Conservation (phyloP, 495 filamentous ascomycete species). For the Hypoxylon fuscum region DNA sequence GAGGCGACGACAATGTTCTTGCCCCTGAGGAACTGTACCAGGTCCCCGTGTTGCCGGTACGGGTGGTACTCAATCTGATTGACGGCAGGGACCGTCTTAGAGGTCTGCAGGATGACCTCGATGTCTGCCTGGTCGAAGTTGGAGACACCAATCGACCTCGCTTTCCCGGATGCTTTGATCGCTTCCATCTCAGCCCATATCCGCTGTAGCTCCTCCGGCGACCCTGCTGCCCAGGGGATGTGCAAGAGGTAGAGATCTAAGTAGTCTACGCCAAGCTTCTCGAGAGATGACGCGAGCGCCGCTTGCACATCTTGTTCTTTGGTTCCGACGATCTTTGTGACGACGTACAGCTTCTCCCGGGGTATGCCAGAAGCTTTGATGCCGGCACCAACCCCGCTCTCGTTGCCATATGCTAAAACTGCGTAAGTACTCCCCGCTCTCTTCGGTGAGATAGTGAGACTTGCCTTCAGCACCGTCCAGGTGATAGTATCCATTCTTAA, state of each 20-base stretch:
- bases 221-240: slow-evolving; percentile 71
- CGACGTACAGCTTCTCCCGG: slow-evolving; percentile 75
- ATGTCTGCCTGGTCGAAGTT: slow-evolving; percentile 77
- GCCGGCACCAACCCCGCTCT: slow-evolving; percentile 75
- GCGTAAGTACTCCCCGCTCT: not conserved
- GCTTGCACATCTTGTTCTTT: slow-evolving; percentile 61
- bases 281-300: slow-evolving; percentile 72
- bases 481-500: slow-evolving; percentile 75
- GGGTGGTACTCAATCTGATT: slow-evolving; percentile 92
- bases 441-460: not conserved
- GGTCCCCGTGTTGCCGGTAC: slow-evolving; percentile 76
- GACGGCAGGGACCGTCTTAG: slow-evolving; percentile 68
- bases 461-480: slow-evolving; percentile 78
- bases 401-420: slow-evolving; percentile 74
- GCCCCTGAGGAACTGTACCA: slow-evolving; percentile 69
- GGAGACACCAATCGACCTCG: slow-evolving; percentile 82
- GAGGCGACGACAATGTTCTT: slow-evolving; percentile 73
- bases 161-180: slow-evolving; percentile 72
- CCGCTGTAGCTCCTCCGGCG: slow-evolving; percentile 68
- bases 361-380: slow-evolving; percentile 73
- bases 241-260: slow-evolving; percentile 90
- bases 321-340: slow-evolving; percentile 71
- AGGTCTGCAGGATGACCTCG: slow-evolving; percentile 70
- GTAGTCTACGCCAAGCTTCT: slow-evolving; percentile 78
- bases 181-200: slow-evolving; percentile 81